Percentiles rank a stretch among this genome's conserved stretches.
phyloP scores from a whole-genome alignment of 2,329 filamentous ascomycete species.

The Claviceps digitariae region DNA sequence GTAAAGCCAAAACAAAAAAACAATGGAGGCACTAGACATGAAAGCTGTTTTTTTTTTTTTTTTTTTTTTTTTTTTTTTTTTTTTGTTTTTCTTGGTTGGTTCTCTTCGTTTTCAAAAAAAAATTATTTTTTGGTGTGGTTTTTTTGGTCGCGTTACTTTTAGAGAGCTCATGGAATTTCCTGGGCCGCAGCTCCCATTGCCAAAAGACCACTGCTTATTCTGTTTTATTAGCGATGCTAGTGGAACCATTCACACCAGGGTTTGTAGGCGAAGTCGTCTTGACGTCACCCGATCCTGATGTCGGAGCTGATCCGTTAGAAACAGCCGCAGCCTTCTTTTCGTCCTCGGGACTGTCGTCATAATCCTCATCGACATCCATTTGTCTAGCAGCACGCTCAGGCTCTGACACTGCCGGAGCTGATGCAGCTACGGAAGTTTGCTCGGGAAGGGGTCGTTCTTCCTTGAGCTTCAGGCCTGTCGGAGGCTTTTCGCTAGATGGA shows the following conservation, averaged over 20 bases:
- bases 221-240: conserved; percentile 25
- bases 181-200: not conserved
- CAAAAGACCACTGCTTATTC: conserved; percentile 19
- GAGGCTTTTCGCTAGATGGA: conserved; percentile 36
- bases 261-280: conserved; percentile 25
- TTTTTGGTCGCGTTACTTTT: conserved; percentile 11
- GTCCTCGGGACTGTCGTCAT: conserved; percentile 88
- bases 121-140: conserved; percentile 1
- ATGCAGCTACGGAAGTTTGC: conserved; percentile 28
- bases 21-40: conserved; percentile 9
- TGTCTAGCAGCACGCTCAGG: conserved; percentile 74
- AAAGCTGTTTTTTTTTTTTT: conserved; percentile 7
- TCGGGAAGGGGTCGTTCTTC: conserved; percentile 43
- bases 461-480: conserved; percentile 26
- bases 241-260: conserved; percentile 27
- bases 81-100: too few species aligned
- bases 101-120: too few species aligned
- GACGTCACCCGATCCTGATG: conserved; percentile 34
- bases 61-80: conserved; percentile 8
- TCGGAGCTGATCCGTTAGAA: conserved; percentile 30
- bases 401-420: conserved; percentile 47
- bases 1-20: conserved; percentile 6
- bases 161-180: conserved; percentile 13
- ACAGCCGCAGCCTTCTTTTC: conserved; percentile 46
- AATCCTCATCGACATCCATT: conserved; percentile 96